These are phyloP conservation scores for Hericium coralloides DNA, from an alignment of 768 basidiomycete genomes.

Conservation along the genomic window DNA sequence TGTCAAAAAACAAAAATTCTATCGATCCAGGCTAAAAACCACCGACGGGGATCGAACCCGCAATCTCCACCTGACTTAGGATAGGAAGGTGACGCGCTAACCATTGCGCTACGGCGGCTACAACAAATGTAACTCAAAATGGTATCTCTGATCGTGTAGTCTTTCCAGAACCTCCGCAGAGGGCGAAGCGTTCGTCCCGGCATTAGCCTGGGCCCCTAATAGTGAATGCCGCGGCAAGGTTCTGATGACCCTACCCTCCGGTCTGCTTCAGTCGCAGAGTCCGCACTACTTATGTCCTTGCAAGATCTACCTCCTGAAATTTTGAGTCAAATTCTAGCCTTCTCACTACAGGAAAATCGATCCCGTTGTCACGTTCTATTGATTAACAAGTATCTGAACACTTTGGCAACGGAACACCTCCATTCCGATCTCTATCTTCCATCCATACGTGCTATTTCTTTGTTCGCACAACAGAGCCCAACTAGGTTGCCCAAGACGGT, in stretches of 20 bases:
- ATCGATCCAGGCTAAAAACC: no score
- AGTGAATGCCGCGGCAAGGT: no score
- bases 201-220: no score
- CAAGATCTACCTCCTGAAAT: constrained; percentile 10
- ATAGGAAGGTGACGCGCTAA: constrained; percentile 27
- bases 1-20: no score
- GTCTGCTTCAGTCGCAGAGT: background rate
- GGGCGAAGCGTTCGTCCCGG: no score
- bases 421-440: constrained; percentile 5
- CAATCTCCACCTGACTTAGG: constrained; percentile 22
- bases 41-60: constrained; percentile 27
- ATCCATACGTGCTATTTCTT: constrained; percentile 3
- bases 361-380: constrained; percentile 9
- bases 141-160: no score
- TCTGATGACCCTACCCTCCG: background rate
- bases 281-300: background rate
- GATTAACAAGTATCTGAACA: constrained; percentile 8
- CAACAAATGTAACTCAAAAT: no score
- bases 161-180: no score
- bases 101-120: constrained; percentile 27
- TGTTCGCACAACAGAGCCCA: background rate
- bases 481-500: constrained; percentile 4
- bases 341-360: constrained; percentile 4
- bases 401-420: constrained; percentile 4
- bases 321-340: background rate